Percentiles rank a stretch among this genome's conserved stretches.
Conservation (phyloP, 2,329 filamentous ascomycete genomes). For the Arachnopeziza araneosa region DNA sequence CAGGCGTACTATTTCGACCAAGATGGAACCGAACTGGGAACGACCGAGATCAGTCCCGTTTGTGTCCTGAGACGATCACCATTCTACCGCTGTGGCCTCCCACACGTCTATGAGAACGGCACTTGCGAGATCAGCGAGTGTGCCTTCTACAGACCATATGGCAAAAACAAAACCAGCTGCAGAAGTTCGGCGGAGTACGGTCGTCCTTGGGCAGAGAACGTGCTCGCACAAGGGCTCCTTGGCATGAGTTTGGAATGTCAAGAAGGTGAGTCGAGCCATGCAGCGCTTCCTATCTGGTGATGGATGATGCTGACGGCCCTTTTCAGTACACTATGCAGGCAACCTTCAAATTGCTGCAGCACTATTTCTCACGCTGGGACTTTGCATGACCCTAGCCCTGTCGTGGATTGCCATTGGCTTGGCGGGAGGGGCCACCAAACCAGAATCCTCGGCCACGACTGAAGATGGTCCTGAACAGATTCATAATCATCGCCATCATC, state of each 20-base stretch:
- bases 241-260: slow-evolving; percentile 1
- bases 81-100: slow-evolving; percentile 3
- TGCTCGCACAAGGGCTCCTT: too few relatives aligned
- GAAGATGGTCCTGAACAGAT: background rate
- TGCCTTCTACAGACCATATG: slow-evolving; percentile 3
- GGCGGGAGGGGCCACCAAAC: background rate
- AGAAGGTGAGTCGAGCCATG: background rate
- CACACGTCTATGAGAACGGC: background rate
- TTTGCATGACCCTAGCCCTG: background rate
- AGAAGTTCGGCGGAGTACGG: background rate
- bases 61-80: slow-evolving; percentile 1
- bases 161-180: slow-evolving; percentile 4
- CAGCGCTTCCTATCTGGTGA: background rate
- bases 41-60: background rate
- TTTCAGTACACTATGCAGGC: slow-evolving; percentile 3
- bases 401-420: background rate
- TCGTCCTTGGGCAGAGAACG: too few relatives aligned
- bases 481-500: background rate
- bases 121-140: background rate
- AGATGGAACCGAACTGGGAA: background rate
- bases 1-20: slow-evolving; percentile 4
- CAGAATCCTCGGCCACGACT: background rate
- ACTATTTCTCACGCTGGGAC: background rate
- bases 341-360: slow-evolving; percentile 6
- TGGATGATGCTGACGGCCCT: background rate